Evolutionary conservation across 176 grass and related monocot genomes (phyloP), one percentile per base, ranked within the genome.

Genomic region (Themeda triandra): DNA sequence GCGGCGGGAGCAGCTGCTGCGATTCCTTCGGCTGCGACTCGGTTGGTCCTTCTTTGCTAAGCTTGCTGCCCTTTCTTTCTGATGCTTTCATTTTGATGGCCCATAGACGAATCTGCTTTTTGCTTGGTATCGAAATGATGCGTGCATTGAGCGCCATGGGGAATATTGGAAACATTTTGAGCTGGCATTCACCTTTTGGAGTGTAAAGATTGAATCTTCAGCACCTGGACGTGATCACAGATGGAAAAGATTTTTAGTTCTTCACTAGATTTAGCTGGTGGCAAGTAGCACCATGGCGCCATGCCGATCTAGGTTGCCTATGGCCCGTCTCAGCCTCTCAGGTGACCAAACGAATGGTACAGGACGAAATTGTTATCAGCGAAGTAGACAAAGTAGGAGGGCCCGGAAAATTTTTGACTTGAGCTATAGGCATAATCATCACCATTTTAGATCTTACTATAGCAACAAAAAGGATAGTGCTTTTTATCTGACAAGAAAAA

Each of bases 21-120:
- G 89, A 32, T 69, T 90, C 89, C 59, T 80, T 87, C 62, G 40
- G 69, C 62, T 68, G 84, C 63, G 89, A 84, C 76, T 84, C 89
- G 89, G 89, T 91, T 63, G 30, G 89, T 15, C 73, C 73, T 39
- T 41, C 36, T 21, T 58, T 39, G n/a, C 23, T 14, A 21, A 44
- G 39, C 5, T 39, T 79, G 29, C 30, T 23, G 21, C 5, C 44
- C 23, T 25, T 67, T 65, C 27, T 29, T 32, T 35, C 11, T 75
- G 56, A 69, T 19, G 29, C 10, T 67, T 80, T 88, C 21, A 7
- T 32, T 60, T 23, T 4, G 25, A 44, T 53, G 40, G 39, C 21
- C 36, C 67, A 56, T 66, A 21, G 1, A 13, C 44, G 33, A 25
- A 27, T 84, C 42, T 81, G 41, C 31, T 53, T 75, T 87, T 73